Percentiles rank a stretch among this genome's conserved stretches.
Evolutionary conservation across 1,284 basidiomycete genomes (phyloP).

Genomic region (Apiotrichum brassicae): DNA sequence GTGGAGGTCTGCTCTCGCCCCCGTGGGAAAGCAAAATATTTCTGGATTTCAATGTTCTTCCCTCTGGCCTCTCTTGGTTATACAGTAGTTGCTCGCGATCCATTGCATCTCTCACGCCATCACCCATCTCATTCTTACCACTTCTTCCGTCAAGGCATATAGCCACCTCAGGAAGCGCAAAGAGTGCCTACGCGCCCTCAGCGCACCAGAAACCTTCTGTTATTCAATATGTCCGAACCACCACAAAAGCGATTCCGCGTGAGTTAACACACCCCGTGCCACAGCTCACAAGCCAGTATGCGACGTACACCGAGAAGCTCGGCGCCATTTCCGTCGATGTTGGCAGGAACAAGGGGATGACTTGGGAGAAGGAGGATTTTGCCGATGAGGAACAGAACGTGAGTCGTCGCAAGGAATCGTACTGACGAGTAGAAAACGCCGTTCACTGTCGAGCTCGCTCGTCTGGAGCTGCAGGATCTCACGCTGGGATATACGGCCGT

Average conservation of each 20-base stretch:
- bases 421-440: constrained; percentile 35
- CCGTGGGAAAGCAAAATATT: background rate
- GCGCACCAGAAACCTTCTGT: too few species aligned
- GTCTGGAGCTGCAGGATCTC: constrained; percentile 58
- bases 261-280: constrained; percentile 2
- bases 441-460: constrained; percentile 41
- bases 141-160: too few species aligned
- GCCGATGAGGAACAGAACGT: constrained; percentile 40
- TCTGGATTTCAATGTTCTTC: background rate
- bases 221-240: constrained; percentile 32
- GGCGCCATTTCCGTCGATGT: constrained; percentile 40
- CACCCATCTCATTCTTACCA: background rate
- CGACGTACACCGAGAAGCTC: constrained; percentile 43
- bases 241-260: constrained; percentile 42
- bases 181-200: too few species aligned
- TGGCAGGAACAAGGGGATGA: constrained; percentile 38
- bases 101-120: background rate
- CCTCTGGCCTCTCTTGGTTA: background rate
- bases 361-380: constrained; percentile 41
- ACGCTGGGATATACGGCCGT: constrained; percentile 68
- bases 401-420: background rate
- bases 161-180: too few species aligned
- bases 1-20: too few species aligned
- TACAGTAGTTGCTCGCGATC: background rate
- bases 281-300: constrained; percentile 26